Evolutionary conservation across 495 filamentous ascomycete genomes (phyloP), one percentile per base, ranked within the genome.

Genomic region (Penicillium psychrofluorescens): DNA sequence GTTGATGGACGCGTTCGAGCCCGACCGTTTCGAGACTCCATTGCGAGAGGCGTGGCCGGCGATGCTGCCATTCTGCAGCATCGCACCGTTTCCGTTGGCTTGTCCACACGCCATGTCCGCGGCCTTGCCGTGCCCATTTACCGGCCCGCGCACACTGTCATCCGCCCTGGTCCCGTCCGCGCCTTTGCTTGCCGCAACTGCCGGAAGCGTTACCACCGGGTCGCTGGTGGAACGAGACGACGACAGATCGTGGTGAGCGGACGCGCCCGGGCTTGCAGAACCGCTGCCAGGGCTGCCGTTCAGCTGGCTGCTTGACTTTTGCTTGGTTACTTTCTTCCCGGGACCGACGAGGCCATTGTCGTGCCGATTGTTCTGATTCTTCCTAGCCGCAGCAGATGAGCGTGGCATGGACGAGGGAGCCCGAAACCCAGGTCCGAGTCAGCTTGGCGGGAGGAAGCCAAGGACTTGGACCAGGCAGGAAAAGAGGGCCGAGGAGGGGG

Each of bases 301-400:
- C 61, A 85, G 58, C 52, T 78, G 68, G 44, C 70, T 70, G 64
- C 76, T 80, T 47, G 77, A 84, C 55, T 77, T 79, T 62, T 83
- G 80, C 68, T 77, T 80, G 49, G 68, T 68, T 48, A 92, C 74
- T 70, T 86, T 84, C 81, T 88, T 91, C 51, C 85, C 86, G 43
- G 89, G 84, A 53, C 80, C 80, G 71, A 85, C 85, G 54, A 88
- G 70, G 54, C 90, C 89, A 83, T 85, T 89, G 68, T 95, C 89
- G 65, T 91, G 83, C 58, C 85, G 79, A 60, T 80, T 88, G 74
- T 85, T 86, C 55, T 68, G 66, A 62, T 63, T 67, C 63, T 71
- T 72, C 62, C 68, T 68, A 63, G 66, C 62, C 76, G 84, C 84
- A 68, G 78, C 68, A 67, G 78, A 74, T 72, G 80, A 77, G 68